Base-by-base conservation (phyloP, 345 rosid genomes). In the Populus ilicifolia region DNA sequence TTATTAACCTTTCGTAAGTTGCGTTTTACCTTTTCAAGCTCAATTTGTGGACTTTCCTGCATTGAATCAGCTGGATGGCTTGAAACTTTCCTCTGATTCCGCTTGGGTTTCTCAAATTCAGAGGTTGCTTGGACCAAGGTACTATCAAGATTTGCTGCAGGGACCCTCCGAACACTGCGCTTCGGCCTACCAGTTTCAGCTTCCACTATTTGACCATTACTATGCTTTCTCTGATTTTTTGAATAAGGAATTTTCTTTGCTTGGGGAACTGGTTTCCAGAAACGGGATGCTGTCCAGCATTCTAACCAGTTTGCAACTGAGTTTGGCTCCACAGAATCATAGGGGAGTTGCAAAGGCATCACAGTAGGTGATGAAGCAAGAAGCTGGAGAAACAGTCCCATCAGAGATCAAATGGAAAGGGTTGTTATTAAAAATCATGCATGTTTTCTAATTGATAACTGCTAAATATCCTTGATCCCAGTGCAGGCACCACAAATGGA, bases 21-120 rank as follows among this genome's bases (percentile, higher is more conserved):
- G 33, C 95, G 93, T 80, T 94, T 94, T 67, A 93, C 95, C 83
- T 94, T 94, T 85, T 94, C 97, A 81, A 94, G 92, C 84, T 91
- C 98, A 85, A 62, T 85, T 77, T 90, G 95, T 72, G 94, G 93
- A 85, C 89, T 89, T 83, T 89, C 98, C 17, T 82, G 90, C 76
- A 79, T 83, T 4, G 85, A 75, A 71, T 91, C 95, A n/a, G 80
- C 80, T 44, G 89, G 82, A 84, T 86, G 89, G 80, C 79, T 87
- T 30, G 93, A 74, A 73, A 88, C 77, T 84, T 90, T 94, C 81
- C 89, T 81, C 63, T 87, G 64, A 77, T 71, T 94, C 50, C 91
- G 92, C 79, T 89, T 94, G 61, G 91, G 89, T 72, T 86, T 93
- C 86, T 90, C 98, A 68, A 81, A 75, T 83, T 94, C 97, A 39